Base-by-base conservation (phyloP, 2,329 filamentous ascomycete species). In the Fusarium sambucinum region DNA sequence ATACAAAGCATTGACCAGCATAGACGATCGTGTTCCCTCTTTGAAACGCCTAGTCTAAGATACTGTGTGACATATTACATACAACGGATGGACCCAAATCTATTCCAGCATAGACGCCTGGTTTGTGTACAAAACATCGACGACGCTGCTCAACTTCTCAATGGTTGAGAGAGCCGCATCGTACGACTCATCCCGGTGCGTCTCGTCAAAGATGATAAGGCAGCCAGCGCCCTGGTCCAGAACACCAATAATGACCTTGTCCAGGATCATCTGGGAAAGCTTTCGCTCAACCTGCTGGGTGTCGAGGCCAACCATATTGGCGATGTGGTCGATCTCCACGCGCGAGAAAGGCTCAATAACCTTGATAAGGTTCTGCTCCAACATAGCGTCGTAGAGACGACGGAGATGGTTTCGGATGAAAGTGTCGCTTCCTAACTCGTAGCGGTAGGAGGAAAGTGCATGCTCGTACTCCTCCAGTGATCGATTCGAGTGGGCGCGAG, bases 361-460 rank as follows among this genome's bases (percentile, higher is more conserved):
- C 86, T 99, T 98, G 87, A 98, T 96, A 41, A 99, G 87, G 81
- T 99, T 99, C 87, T 99, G 96, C 85, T 99, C 96, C 77, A 99
- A 82, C 94, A 99, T 97, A 78, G 94, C 93, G 81, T 99, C 96
- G 83, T 99, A 99, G 52, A 99, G 86, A 51, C 94, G 91, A 63
- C 94, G 93, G 72, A 99, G 90, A 83, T 99, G 96, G 81, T 96
- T 97, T 68, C 95, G 93, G 80, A 99, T 96, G 84, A 99, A 99
- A 64, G 92, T 88, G 78, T 99, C 96, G 79, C 92, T 92, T 73
- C 94, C 95, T 14, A 99, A 90, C 84, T 98, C 94, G 81, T 93
- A 95, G 70, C 94, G 90, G 84, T 97, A 99, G 71, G 92, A 87
- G 51, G 92, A 92, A 37, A 99, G 87, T 4, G 96, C 94, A 72